Evolutionary conservation across 345 rosid genomes (phyloP), one percentile per base, ranked within the genome.

Genomic region (Stellera chamaejasme): DNA sequence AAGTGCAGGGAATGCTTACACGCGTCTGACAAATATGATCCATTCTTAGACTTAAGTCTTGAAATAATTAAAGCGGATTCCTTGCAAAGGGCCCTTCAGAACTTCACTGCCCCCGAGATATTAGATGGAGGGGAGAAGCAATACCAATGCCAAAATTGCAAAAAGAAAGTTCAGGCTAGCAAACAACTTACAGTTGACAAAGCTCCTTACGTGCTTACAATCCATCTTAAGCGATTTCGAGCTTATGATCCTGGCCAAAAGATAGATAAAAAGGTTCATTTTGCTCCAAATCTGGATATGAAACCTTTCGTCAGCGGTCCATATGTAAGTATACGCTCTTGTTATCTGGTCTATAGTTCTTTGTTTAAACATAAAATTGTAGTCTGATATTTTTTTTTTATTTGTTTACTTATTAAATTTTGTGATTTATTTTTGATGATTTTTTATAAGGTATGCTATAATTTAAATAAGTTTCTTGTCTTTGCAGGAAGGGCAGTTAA

Each of bases 61-160:
- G 96, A 89, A 69, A 87, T 89, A 68, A 76, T 67, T 0, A 93
- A 56, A 80, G 96, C 95, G 5, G 99, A 87, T 66, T 74, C 94
- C 42, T 61, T 93, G 75, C 78, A 60, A 19, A 77, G 65, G 64
- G 96, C 96, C 16, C 88, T 93, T 65, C 49, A n/a, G 19, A 84
- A 87, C 59, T 93, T 93, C 62, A 87, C 92, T 44, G 71, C 92
- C 55, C 72, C 79, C 26, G 99, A 89, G 79, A 46, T 71, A 44
- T 65, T 93, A 68, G 99, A 87, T 69, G 90, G 91, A 41, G 99
- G 99, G 44, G 92, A 79, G 77, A 89, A 68, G 82, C 83, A 86
- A 46, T 93, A 93, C 63, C 96, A 84, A 39, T 89, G 97, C 53
- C 90, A 87, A 71, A 71, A 54, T 49, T 93, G 99, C 87, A 84